phyloP scores from a whole-genome alignment of 2,329 filamentous ascomycete species.

The Cadophora sp. region DNA sequence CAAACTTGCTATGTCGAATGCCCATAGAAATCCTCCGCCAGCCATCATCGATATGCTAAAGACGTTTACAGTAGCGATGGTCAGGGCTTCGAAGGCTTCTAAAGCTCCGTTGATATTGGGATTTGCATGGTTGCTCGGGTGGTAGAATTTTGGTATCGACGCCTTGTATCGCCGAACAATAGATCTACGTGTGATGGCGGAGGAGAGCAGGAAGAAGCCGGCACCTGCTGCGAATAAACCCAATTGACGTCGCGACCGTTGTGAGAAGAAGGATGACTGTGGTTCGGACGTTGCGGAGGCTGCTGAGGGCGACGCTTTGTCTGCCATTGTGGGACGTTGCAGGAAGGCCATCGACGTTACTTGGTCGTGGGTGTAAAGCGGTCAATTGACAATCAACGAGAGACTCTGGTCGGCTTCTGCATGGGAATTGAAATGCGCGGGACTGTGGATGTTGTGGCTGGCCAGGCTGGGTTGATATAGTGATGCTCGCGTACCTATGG shows the following conservation, averaged over 20 bases:
- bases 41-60: slow-evolving; percentile 76
- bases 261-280: slow-evolving; percentile 41
- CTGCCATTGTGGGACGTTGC: slow-evolving; percentile 32
- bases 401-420: background rate
- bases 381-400: background rate
- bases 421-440: background rate
- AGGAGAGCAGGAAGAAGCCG: slow-evolving; percentile 75
- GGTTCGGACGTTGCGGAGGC: slow-evolving; percentile 25
- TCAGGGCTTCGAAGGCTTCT: slow-evolving; percentile 83
- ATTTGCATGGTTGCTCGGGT: slow-evolving; percentile 62
- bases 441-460: background rate
- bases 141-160: slow-evolving; percentile 74
- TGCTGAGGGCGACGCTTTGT: slow-evolving; percentile 23
- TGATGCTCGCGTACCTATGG: background rate
- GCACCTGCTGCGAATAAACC: slow-evolving; percentile 77
- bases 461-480: background rate
- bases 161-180: slow-evolving; percentile 67
- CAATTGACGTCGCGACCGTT: slow-evolving; percentile 59
- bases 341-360: slow-evolving; percentile 34
- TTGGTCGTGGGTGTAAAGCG: background rate
- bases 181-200: slow-evolving; percentile 74
- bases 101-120: slow-evolving; percentile 65
- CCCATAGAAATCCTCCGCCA: slow-evolving; percentile 76
- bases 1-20: slow-evolving; percentile 75
- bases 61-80: slow-evolving; percentile 87